Conservation (phyloP, 805 yeast species). For the Candida adriatica region DNA sequence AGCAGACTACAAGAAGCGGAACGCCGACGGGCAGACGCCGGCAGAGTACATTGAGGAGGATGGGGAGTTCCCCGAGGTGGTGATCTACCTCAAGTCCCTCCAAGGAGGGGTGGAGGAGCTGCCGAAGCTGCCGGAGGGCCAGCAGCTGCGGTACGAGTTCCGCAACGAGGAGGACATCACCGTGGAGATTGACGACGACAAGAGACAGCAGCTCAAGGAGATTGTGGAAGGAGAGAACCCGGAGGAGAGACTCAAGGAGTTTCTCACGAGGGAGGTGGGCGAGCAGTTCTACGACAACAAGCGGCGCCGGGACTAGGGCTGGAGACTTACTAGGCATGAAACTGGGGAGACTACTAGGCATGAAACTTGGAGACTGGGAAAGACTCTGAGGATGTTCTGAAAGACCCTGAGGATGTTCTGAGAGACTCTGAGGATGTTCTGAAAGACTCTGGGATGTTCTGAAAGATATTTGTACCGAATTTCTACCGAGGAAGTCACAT, state of each 20-base stretch:
- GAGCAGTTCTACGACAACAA: constrained; percentile 37
- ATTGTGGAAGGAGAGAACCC: constrained; percentile 77
- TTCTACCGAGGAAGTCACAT: constrained; percentile 10
- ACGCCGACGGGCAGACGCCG: constrained; percentile 71
- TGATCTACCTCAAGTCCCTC: constrained; percentile 48
- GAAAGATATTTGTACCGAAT: no score
- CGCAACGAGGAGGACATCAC: constrained; percentile 38
- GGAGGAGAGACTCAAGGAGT: constrained; percentile 66
- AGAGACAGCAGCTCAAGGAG: constrained; percentile 57
- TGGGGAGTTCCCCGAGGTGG: constrained; percentile 75
- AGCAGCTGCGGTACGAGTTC: constrained; percentile 51
- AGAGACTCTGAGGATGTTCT: no score
- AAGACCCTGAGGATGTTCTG: no score
- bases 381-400: no score
- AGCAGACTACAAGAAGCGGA: constrained; percentile 65
- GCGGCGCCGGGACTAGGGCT: constrained; percentile 29
- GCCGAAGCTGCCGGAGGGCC: constrained; percentile 24
- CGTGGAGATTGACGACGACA: constrained; percentile 43
- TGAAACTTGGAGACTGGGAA: no score
- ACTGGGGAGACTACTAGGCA: no score
- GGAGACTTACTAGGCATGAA: no score
- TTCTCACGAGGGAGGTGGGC: constrained; percentile 60
- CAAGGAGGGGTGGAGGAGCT: constrained; percentile 21
- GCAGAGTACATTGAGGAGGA: constrained; percentile 74
- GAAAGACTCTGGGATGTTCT: no score